These are phyloP conservation scores for Beauveria caledonica DNA, from an alignment of 2,329 filamentous ascomycete genomes.

Conservation along the genomic window DNA sequence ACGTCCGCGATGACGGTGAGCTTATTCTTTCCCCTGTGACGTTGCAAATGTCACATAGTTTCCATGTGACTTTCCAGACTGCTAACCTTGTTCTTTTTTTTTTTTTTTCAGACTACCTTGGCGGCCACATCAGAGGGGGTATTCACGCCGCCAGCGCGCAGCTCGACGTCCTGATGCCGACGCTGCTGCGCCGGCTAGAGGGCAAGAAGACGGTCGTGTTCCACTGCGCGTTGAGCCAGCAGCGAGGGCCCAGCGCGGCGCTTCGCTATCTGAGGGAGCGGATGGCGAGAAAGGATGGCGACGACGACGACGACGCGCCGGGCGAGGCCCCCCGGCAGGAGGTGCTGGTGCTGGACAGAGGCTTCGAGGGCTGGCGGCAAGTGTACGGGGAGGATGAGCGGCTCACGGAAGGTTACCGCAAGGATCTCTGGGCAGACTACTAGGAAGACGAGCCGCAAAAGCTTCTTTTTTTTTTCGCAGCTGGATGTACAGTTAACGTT, in stretches of 20 bases:
- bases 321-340: conserved; percentile 45
- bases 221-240: conserved; percentile 87
- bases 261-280: conserved; percentile 69
- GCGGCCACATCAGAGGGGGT: conserved; percentile 76
- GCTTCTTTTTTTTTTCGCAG: no score
- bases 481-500: not conserved
- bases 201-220: conserved; percentile 83
- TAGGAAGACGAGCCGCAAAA: conserved; percentile 15
- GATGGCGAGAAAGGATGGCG: no score
- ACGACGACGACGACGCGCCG: conserved; percentile 16
- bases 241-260: conserved; percentile 79
- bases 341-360: conserved; percentile 73
- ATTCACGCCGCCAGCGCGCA: conserved; percentile 65
- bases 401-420: conserved; percentile 75
- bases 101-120: conserved; percentile 62
- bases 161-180: conserved; percentile 70
- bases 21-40: conserved; percentile 5
- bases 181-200: conserved; percentile 68
- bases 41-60: not conserved
- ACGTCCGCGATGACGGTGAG: conserved; percentile 77
- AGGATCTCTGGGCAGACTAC: conserved; percentile 72
- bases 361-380: conserved; percentile 88
- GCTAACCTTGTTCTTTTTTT: not conserved
- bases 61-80: not conserved
- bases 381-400: conserved; percentile 66